Base-by-base conservation (phyloP, 768 basidiomycete species). In the Pilatotrama ljubarskyi region DNA sequence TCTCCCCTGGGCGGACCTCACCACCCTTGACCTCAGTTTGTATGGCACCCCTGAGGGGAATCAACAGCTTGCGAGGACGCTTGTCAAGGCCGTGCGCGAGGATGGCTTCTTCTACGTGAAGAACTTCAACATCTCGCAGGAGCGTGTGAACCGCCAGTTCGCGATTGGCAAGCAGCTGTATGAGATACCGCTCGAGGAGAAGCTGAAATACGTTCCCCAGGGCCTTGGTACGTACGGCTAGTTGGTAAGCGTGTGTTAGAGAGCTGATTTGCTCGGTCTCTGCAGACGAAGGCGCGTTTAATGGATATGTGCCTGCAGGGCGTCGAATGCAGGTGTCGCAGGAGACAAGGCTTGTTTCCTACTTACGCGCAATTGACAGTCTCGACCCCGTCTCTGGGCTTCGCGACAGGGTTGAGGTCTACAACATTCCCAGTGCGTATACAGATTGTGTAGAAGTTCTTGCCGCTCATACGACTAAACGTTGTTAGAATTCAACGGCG, bases 101-200 rank as follows among this genome's bases (percentile, higher is more conserved):
- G 77, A 81, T 57, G 80, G 80, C 13, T 81, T 80, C 72, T 81
- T 81, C 75, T 82, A 81, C 66, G 78, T 82, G 46, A 79, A 77
- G 72, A 78, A 77, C 68, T 82, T 79, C 65, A 78, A 77, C 61
- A 79, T 83, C 63, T 68, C 76, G 9, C 78, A 82, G 65, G 78
- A 79, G 51, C 69, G 69, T 20, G 80, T 83, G 17, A 74, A 82
- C 64, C 65, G 77, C 32, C 81, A 83, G 64, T 81, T 82, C 63
- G 71, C 75, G 0, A 65, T 83, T 25, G 81, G 81, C 1, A 74
- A 76, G 51, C 66, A 72, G 43, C 78, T 82, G 65, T 82, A 82
- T 63, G 80, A 83, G 40, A 66, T 81, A 0, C 80, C 82, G 0
- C 69, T 81, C 4, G 77, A 80, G 66, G 80, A 82, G 71, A 82